Base-by-base conservation (phyloP, 1,284 basidiomycete genomes). In the Sporisorium sorghi region DNA sequence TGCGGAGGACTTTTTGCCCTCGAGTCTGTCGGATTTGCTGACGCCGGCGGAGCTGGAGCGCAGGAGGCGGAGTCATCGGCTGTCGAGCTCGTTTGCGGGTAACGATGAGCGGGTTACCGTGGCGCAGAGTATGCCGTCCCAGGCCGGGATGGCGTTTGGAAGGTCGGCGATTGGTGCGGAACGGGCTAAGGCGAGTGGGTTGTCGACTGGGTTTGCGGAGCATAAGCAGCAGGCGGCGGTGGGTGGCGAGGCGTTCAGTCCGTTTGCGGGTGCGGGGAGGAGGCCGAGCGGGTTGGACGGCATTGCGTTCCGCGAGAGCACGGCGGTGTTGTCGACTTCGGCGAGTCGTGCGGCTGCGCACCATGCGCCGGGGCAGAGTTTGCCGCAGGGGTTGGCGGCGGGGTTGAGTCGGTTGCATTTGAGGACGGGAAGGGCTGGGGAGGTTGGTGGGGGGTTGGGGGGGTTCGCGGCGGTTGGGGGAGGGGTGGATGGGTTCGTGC, bases 341-440 rank as follows among this genome's bases (percentile, higher is more conserved):
- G 67, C 57, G 4, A 59, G 65, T 11, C 59, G 68, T 3, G 53
- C 73, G 9, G 59, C 73, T 10, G 59, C 69, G 15, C 86, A 89
- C 12, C 92, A 93, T 74, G 92, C 92, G 1, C 92, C 92, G 0
- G 92, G 92, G 0, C 92, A 93, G 84, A 91, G 90, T 85, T 87
- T 93, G n/a, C 92, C 93, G 1, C 92, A 93, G 70, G 92, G 92
- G 37, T 87, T 94, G 24, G 92, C 92, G 0, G 92, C 92, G 0
- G 93, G 93, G 3, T 90, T 92, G 82, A 93, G 91, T 46, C 87
- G 92, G 47, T 90, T 94, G 67, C 92, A 94, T 77, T 90, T 92
- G 19, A 33, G 63, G 5, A 58, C 65, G 1, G 67, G 68, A 15
- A 39, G 42, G 7, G n/a, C 42, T 21, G 59, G 50, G 35, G 58